phyloP scores from a whole-genome alignment of 768 basidiomycete species.

The Pleurotus salmoneostramineus region DNA sequence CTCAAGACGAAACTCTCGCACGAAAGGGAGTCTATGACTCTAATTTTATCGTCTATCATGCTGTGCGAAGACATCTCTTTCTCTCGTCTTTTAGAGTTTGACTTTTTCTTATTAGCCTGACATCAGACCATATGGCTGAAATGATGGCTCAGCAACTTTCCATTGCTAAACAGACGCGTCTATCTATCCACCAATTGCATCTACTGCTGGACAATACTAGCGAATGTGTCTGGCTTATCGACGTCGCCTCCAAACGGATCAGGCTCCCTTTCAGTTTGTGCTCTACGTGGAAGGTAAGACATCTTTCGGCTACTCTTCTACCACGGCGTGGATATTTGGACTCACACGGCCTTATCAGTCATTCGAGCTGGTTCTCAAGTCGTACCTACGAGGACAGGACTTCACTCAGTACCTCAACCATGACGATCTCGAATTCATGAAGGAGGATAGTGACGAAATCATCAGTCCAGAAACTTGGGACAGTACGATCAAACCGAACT shows the following conservation, averaged over 20 bases:
- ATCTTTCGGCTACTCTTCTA: neutral
- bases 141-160: neutral
- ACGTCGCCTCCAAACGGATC: neutral
- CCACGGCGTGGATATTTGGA: neutral
- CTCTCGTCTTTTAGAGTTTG: neutral
- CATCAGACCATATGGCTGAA: neutral
- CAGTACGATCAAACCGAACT: neutral
- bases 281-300: neutral
- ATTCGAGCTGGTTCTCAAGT: neutral
- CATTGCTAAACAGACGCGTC: neutral
- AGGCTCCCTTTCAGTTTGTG: neutral
- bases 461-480: constrained; percentile 1
- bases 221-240: neutral
- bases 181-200: neutral
- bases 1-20: constrained; percentile 1
- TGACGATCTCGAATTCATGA: neutral
- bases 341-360: neutral
- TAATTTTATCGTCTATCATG: neutral
- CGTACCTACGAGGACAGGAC: neutral
- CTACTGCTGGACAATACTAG: neutral
- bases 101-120: neutral
- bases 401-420: neutral
- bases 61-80: neutral
- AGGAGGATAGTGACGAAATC: neutral
- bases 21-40: neutral